These are phyloP conservation scores for Dendrobium catenatum DNA, from an alignment of 106 monocot species.

Conservation along the genomic window DNA sequence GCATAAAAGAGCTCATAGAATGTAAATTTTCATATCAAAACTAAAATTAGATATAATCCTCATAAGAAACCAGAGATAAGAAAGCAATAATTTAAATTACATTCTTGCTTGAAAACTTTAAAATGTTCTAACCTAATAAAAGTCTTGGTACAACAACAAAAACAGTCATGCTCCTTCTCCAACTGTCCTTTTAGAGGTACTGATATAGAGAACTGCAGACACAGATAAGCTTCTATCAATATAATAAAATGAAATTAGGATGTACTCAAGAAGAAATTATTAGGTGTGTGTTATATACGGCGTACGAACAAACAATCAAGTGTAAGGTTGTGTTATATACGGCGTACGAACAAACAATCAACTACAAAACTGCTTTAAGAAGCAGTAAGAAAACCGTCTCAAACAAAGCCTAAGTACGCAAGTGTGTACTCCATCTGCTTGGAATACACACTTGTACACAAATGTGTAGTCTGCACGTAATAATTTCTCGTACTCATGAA, in stretches of 20 bases:
- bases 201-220: conserved; percentile 87
- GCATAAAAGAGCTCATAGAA: not conserved
- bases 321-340: too few species aligned
- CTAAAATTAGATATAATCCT: not conserved
- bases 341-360: too few species aligned
- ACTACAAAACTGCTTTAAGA: too few species aligned
- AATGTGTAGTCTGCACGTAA: not conserved
- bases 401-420: too few species aligned
- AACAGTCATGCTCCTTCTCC: conserved; percentile 30
- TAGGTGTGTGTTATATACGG: too few species aligned
- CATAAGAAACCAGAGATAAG: not conserved
- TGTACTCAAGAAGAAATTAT: too few species aligned
- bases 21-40: not conserved
- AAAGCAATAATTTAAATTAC: not conserved
- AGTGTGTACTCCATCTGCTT: too few species aligned
- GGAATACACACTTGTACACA: too few species aligned
- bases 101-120: not conserved
- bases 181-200: conserved; percentile 71
- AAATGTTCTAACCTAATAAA: not conserved
- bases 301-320: too few species aligned
- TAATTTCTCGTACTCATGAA: not conserved
- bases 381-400: too few species aligned
- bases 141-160: not conserved
- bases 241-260: not conserved
- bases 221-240: not conserved